These are phyloP conservation scores for Mayamaea pseudoterrestris DNA, from an alignment of 108 stramenopile species.

Conservation along the genomic window DNA sequence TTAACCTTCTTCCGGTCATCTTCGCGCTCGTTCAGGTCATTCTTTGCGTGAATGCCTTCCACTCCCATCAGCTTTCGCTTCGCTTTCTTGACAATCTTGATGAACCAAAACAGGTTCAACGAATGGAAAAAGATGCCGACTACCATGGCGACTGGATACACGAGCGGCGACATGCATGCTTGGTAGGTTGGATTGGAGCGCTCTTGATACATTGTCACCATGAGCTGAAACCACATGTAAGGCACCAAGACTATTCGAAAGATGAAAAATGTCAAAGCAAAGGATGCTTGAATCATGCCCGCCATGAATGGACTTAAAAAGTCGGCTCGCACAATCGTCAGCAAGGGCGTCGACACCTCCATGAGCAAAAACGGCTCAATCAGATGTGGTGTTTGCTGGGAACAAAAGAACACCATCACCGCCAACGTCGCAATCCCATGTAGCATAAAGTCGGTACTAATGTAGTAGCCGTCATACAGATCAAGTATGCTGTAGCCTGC, in stretches of 20 bases:
- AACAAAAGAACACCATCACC: constrained; percentile 40
- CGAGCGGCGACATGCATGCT: constrained; percentile 31
- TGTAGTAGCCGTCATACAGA: constrained; percentile 26
- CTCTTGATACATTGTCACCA: constrained; percentile 7
- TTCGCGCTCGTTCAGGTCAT: constrained; percentile 18
- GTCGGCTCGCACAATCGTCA: constrained; percentile 20
- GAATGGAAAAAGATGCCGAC: constrained; percentile 41
- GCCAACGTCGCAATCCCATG: constrained; percentile 40
- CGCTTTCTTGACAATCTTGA: constrained; percentile 41
- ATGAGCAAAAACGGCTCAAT: constrained; percentile 38
- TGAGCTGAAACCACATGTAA: constrained; percentile 24
- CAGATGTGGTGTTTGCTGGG: constrained; percentile 24
- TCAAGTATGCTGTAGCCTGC: constrained; percentile 49
- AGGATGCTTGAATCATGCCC: constrained; percentile 20
- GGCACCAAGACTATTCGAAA: constrained; percentile 36
- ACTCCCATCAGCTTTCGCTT: constrained; percentile 30
- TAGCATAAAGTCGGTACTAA: constrained; percentile 38
- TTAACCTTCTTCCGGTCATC: not conserved
- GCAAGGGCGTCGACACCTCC: constrained; percentile 27
- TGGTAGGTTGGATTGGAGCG: constrained; percentile 8
- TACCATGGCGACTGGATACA: constrained; percentile 21
- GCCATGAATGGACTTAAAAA: constrained; percentile 8
- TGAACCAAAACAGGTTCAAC: constrained; percentile 44
- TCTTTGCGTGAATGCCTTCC: constrained; percentile 30
- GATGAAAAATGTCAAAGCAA: constrained; percentile 30